These are phyloP conservation scores for Spergularia marina DNA, from an alignment of 148 eudicot genomes.

Conservation along the genomic window DNA sequence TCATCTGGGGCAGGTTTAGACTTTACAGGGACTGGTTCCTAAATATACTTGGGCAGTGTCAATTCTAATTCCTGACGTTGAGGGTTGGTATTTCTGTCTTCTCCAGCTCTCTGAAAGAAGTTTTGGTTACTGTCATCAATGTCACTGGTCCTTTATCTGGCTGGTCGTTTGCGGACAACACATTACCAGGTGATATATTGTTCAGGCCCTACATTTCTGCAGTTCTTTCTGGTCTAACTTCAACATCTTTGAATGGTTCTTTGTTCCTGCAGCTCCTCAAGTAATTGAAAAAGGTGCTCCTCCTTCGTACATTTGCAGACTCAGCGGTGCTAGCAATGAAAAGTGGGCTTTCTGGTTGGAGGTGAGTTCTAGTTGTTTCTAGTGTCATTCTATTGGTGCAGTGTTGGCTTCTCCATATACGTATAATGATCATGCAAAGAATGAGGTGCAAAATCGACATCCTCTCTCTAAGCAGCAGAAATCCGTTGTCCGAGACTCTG, in stretches of 20 bases:
- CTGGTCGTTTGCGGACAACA: constrained; percentile 83
- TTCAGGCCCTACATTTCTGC: not conserved
- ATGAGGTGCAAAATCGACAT: not conserved
- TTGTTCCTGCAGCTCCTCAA: constrained; percentile 59
- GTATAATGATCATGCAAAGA: not conserved
- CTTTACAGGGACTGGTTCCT: not conserved
- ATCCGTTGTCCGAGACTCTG: constrained; percentile 1
- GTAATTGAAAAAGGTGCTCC: constrained; percentile 53
- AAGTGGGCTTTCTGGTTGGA: constrained; percentile 97
- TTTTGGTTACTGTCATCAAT: constrained; percentile 87
- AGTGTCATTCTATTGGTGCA: not conserved
- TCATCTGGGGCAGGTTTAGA: not conserved
- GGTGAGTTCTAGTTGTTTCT: constrained; percentile 38
- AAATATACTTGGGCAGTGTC: not conserved
- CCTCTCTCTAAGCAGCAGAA: not conserved
- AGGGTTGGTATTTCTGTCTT: constrained; percentile 2
- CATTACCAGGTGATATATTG: constrained; percentile 55
- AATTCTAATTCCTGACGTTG: not conserved
- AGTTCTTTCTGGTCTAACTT: not conserved
- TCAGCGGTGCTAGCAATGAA: constrained; percentile 72
- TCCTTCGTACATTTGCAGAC: constrained; percentile 79
- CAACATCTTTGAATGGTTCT: constrained; percentile 9
- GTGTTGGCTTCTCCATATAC: not conserved
- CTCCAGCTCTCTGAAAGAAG: constrained; percentile 82
- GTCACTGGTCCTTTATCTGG: constrained; percentile 84